These are phyloP conservation scores for Cordia subcordata DNA, from an alignment of 257 asterid genomes.

Conservation along the genomic window DNA sequence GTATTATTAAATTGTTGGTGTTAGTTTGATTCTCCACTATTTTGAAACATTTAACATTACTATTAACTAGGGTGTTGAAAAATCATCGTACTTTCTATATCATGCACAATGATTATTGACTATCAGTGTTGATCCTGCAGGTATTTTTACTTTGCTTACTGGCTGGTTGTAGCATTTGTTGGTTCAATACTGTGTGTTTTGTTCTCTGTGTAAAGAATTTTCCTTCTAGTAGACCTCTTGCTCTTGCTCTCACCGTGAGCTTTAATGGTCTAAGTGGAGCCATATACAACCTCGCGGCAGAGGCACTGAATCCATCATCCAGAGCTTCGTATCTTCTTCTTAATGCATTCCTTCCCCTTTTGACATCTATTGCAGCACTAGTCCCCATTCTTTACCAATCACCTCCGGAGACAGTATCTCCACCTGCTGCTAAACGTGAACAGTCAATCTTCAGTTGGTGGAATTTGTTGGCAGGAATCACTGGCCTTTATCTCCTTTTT, in stretches of 20 bases:
- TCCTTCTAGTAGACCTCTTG: constrained; percentile 67
- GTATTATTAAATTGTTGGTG: too few relatives aligned
- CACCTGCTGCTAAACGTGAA: constrained; percentile 45
- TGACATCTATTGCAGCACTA: constrained; percentile 46
- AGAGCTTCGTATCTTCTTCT: constrained; percentile 65
- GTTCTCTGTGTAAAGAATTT: constrained; percentile 84
- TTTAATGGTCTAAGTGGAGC: constrained; percentile 92
- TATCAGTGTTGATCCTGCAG: constrained; percentile 30
- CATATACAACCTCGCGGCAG: constrained; percentile 69
- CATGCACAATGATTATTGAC: background rate
- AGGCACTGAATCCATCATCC: constrained; percentile 49
- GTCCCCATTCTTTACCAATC: constrained; percentile 73
- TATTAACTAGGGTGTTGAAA: too few relatives aligned
- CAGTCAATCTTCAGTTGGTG: constrained; percentile 51
- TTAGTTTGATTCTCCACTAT: too few relatives aligned
- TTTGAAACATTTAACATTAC: too few relatives aligned
- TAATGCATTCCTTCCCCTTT: constrained; percentile 65
- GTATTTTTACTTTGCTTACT: constrained; percentile 69
- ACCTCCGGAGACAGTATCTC: constrained; percentile 19
- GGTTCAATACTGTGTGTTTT: constrained; percentile 94
- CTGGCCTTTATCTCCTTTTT: constrained; percentile 77
- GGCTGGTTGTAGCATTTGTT: constrained; percentile 85
- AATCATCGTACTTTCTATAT: too few relatives aligned
- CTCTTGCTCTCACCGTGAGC: constrained; percentile 82
- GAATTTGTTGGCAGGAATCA: constrained; percentile 45